These are phyloP conservation scores for Cercophora sp. DNA, from an alignment of 495 filamentous ascomycete genomes.

Conservation along the genomic window DNA sequence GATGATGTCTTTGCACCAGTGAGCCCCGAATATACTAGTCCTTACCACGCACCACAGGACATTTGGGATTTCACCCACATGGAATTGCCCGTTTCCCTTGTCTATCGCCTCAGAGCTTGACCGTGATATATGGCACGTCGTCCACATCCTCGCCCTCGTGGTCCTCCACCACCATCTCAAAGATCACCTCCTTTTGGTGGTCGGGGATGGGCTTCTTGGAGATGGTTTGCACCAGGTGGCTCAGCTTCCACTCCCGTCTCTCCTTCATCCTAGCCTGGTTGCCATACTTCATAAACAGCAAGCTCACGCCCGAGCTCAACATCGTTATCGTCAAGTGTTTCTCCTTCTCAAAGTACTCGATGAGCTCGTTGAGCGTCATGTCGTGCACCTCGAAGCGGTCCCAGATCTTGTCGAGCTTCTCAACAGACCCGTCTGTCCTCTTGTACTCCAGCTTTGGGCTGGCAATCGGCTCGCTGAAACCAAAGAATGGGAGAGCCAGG, in stretches of 20 bases:
- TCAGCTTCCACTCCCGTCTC: constrained; percentile 55
- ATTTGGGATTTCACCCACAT: too few relatives aligned
- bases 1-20: too few relatives aligned
- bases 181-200: constrained; percentile 93
- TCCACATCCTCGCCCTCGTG: constrained; percentile 85
- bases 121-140: constrained; percentile 97
- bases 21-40: too few relatives aligned
- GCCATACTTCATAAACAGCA: constrained; percentile 96
- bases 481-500: constrained; percentile 93
- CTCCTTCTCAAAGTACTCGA: constrained; percentile 72
- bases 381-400: constrained; percentile 92
- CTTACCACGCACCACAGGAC: too few relatives aligned
- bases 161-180: constrained; percentile 94
- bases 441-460: constrained; percentile 88
- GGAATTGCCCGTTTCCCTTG: too few relatives aligned
- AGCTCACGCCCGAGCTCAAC: constrained; percentile 92
- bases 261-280: constrained; percentile 85
- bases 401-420: constrained; percentile 94
- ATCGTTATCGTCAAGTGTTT: constrained; percentile 82
- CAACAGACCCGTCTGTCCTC: constrained; percentile 70
- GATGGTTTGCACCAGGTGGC: constrained; percentile 79
- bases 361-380: constrained; percentile 76
- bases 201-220: constrained; percentile 87
- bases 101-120: too few relatives aligned
- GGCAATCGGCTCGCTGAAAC: constrained; percentile 92